These are phyloP conservation scores for Entrophospora sp. DNA, from an alignment of 192 early-diverging fungal genomes.

Conservation along the genomic window DNA sequence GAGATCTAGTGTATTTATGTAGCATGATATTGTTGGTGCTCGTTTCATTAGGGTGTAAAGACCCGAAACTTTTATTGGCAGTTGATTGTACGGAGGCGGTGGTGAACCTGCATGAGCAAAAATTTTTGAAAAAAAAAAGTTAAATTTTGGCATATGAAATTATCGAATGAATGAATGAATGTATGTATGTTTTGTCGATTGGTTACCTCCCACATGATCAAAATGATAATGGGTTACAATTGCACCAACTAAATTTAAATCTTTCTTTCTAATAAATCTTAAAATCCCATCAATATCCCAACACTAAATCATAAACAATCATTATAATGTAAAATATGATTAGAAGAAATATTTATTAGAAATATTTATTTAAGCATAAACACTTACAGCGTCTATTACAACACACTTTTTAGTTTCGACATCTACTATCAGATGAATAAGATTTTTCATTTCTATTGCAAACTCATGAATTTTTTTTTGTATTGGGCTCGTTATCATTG, in stretches of 20 bases:
- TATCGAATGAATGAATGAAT: too few relatives aligned
- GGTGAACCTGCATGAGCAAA: slow-evolving; percentile 33
- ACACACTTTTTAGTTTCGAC: slow-evolving; percentile 55
- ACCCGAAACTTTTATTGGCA: slow-evolving; percentile 72
- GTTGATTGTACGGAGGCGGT: slow-evolving; percentile 72
- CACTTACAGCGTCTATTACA: slow-evolving; percentile 71
- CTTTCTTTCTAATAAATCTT: slow-evolving; percentile 44
- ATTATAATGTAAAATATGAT: slow-evolving; percentile 38
- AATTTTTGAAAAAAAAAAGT: too few relatives aligned
- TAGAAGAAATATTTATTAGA: neutral
- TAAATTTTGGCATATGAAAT: too few relatives aligned
- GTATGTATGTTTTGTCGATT: too few relatives aligned
- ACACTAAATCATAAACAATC: slow-evolving; percentile 44
- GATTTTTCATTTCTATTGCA: slow-evolving; percentile 80
- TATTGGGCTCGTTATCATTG: slow-evolving; percentile 51
- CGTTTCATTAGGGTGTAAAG: slow-evolving; percentile 64
- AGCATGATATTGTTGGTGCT: slow-evolving; percentile 59
- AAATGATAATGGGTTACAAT: slow-evolving; percentile 78
- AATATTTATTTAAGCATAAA: neutral
- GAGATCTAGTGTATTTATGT: slow-evolving; percentile 68
- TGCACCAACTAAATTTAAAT: slow-evolving; percentile 59
- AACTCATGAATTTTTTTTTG: slow-evolving; percentile 66
- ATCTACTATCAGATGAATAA: slow-evolving; percentile 73
- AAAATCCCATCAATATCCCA: slow-evolving; percentile 87
- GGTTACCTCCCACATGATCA: slow-evolving; percentile 76